Percentiles rank a stretch among this genome's conserved stretches.
Evolutionary conservation across 257 asterid species (phyloP).

Genomic region (Primulina huaijiensis): DNA sequence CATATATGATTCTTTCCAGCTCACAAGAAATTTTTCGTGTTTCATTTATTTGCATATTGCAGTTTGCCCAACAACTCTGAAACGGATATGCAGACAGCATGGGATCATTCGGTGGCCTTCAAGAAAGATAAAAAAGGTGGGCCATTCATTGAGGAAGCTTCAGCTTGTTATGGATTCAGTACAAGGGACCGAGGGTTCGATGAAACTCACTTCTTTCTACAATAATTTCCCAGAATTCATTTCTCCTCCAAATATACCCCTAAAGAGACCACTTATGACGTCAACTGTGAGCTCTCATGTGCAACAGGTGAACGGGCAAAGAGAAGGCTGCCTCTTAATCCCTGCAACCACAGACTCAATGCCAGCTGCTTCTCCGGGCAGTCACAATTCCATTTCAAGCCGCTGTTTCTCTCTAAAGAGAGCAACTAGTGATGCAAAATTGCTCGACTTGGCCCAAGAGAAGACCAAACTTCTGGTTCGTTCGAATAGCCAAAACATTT

Average conservation of each 20-base stretch:
- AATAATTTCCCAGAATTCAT: conserved; percentile 67
- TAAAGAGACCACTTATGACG: conserved; percentile 2
- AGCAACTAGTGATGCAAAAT: conserved; percentile 48
- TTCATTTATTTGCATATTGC: conserved; percentile 26
- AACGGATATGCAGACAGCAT: conserved; percentile 85
- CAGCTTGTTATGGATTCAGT: conserved; percentile 86
- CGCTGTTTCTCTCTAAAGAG: conserved; percentile 43
- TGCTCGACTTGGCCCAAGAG: conserved; percentile 45
- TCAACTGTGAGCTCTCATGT: conserved; percentile 25
- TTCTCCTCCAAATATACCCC: conserved; percentile 41
- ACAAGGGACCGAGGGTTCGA: conserved; percentile 72
- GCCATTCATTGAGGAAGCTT: conserved; percentile 73
- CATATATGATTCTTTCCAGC: background rate
- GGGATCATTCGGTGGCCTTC: conserved; percentile 90
- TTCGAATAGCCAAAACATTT: conserved; percentile 55
- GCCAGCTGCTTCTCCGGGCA: conserved; percentile 56
- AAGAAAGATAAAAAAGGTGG: conserved; percentile 81
- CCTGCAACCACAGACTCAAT: conserved; percentile 27
- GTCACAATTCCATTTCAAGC: conserved; percentile 58
- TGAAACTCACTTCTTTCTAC: conserved; percentile 73
- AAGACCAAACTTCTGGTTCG: conserved; percentile 50
- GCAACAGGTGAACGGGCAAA: background rate
- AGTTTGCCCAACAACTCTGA: conserved; percentile 88
- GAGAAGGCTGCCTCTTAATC: background rate
- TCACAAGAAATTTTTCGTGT: background rate